Evolutionary conservation across 208 protist genomes (phyloP).

Genomic region (Porcisia deanei): DNA sequence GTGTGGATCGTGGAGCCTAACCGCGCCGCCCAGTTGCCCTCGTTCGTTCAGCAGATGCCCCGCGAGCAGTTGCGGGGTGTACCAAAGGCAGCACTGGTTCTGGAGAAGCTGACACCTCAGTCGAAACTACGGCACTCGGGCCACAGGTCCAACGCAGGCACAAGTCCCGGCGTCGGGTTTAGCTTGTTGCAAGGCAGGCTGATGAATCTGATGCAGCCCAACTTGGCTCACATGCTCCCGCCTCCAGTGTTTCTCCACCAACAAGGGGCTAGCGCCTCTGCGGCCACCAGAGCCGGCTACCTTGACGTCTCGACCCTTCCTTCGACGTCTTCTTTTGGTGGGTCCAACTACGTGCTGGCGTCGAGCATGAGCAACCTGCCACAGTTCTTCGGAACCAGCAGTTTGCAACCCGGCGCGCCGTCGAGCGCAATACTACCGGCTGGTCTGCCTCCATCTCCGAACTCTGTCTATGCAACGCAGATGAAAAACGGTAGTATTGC

Average conservation of each 20-base stretch:
- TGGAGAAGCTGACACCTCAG: constrained; percentile 69
- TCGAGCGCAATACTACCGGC: neutral
- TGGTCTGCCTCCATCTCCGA: neutral
- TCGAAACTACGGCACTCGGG: constrained; percentile 21
- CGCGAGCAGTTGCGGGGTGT: constrained; percentile 70
- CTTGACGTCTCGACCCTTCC: constrained; percentile 12
- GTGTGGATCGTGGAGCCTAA: constrained; percentile 67
- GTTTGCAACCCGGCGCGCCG: constrained; percentile 6
- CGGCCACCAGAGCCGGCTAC: neutral
- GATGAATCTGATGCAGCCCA: constrained; percentile 16
- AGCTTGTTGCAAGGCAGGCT: constrained; percentile 5
- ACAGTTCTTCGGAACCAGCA: constrained; percentile 19
- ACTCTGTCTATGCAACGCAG: constrained; percentile 26
- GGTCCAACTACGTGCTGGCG: constrained; percentile 1
- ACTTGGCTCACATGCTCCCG: constrained; percentile 2
- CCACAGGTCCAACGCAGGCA: neutral
- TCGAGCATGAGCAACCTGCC: constrained; percentile 5
- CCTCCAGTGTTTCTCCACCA: constrained; percentile 16
- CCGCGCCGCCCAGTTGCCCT: constrained; percentile 38
- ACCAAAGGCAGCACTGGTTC: constrained; percentile 77
- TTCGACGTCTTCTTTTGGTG: constrained; percentile 11
- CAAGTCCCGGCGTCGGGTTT: constrained; percentile 6
- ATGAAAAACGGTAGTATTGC: constrained; percentile 22
- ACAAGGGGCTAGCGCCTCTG: neutral
- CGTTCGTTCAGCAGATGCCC: constrained; percentile 58